Base-by-base conservation (phyloP, 2,329 filamentous ascomycete species). In the Hypoxylon rubiginosum region DNA sequence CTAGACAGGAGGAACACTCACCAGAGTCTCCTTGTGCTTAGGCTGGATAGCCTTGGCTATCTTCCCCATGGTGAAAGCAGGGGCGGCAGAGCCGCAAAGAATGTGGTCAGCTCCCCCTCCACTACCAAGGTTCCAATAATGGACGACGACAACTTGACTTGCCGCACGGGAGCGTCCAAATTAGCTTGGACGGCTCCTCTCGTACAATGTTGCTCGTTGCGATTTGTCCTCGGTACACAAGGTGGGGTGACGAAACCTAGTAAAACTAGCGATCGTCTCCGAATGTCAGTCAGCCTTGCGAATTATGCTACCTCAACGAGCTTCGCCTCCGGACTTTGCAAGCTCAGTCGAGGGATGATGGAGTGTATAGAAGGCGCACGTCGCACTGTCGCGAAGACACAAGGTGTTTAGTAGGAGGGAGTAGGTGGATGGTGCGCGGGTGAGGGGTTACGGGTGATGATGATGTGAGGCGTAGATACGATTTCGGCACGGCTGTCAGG, bases 1-100 rank as follows among this genome's bases (percentile, higher is more conserved):
- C 58, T 53, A 62, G 11, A 36, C 19, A 55, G n/a, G 34, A 52
- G 10, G 15, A 10, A 17, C 5, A 78, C 86, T 79, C 82, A 91
- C 89, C 84, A 90, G 75, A 30, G 87, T 90, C 80, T 91, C 89
- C 80, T 83, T 85, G 77, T 91, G 89, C 82, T 90, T 91, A 65
- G 84, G 77, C 80, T 90, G 88, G 82, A 90, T 88, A 71, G 83
- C 81, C 82, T 91, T 91, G 63, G 85, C 88, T 75, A 91, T 91
- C 81, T 88, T 90, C 76, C 86, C 89, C 89, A 91, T 91, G 74
- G 72, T 88, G 84, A 83, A 79, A 77, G 76, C 77, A 76, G 78
- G 79, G 78, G 87, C 87, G 87, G 88, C 86, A 81, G 79, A 80
- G 86, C 87, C 86, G 86, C 87, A 75, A 76, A 76, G 74, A 78